Percentiles rank a stretch among this genome's conserved stretches.
phyloP scores from a whole-genome alignment of 2,329 filamentous ascomycete species.

The Byssothecium circinans region DNA sequence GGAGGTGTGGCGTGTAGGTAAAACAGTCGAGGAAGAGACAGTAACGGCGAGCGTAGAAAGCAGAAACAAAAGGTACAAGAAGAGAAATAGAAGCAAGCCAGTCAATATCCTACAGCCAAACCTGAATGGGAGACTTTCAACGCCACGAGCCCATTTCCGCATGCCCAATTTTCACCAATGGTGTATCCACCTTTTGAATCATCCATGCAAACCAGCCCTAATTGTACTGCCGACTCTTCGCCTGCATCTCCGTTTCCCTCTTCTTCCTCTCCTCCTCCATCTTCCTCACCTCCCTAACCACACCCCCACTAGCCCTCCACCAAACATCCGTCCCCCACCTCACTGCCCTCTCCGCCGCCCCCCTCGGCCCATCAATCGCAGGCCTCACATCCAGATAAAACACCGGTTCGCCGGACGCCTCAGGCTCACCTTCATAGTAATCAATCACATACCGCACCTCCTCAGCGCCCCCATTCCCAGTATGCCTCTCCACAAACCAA shows the following conservation, averaged over 20 bases:
- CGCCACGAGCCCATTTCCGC: background rate
- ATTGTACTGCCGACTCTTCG: conserved; percentile 31
- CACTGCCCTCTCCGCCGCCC: conserved; percentile 78
- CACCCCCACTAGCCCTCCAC: conserved; percentile 82
- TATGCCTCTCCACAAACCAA: conserved; percentile 83
- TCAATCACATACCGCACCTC: conserved; percentile 96
- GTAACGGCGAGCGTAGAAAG: background rate
- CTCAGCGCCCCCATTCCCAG: conserved; percentile 63
- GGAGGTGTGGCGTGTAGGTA: background rate
- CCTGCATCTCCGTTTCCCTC: conserved; percentile 27
- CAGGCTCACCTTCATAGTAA: conserved; percentile 84
- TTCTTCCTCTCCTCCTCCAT: conserved; percentile 33
- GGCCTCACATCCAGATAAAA: conserved; percentile 95
- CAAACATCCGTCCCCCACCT: conserved; percentile 92
- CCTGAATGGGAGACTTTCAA: background rate
- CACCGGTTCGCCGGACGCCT: conserved; percentile 84
- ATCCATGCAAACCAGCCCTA: conserved; percentile 3
- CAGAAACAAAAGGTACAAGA: background rate
- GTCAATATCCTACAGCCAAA: conserved; percentile 1
- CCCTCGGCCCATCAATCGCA: conserved; percentile 77
- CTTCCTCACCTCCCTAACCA: conserved; percentile 54
- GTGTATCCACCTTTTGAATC: background rate
- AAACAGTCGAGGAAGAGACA: background rate
- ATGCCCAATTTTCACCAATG: background rate
- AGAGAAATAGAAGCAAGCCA: background rate